phyloP scores from a whole-genome alignment of 2,329 filamentous ascomycete species.

The Trichophyton mentagrophytes region DNA sequence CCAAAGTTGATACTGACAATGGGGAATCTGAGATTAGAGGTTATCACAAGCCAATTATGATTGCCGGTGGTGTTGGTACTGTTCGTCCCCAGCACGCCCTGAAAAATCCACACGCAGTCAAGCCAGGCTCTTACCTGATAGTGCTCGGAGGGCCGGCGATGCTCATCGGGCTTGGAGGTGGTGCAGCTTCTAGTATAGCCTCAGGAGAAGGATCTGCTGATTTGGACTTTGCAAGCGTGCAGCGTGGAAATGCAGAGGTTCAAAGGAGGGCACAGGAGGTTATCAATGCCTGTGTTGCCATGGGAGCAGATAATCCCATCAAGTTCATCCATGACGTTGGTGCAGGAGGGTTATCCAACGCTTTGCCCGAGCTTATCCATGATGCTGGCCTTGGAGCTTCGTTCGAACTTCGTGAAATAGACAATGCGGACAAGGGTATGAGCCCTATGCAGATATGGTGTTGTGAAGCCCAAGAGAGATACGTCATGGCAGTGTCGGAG shows the following conservation, averaged over 20 bases:
- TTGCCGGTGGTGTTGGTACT: slow-evolving; percentile 87
- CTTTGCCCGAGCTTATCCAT: slow-evolving; percentile 77
- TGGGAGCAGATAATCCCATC: slow-evolving; percentile 78
- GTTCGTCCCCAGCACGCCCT: slow-evolving; percentile 83
- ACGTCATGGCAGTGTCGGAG: slow-evolving; percentile 76
- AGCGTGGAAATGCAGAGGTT: slow-evolving; percentile 93
- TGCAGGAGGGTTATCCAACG: slow-evolving; percentile 74
- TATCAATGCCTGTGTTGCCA: slow-evolving; percentile 80
- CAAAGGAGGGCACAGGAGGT: slow-evolving; percentile 94
- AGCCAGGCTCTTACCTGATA: slow-evolving; percentile 76
- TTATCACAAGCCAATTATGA: slow-evolving; percentile 98
- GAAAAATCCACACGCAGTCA: slow-evolving; percentile 67
- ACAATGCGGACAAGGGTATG: slow-evolving; percentile 82
- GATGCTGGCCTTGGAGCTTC: slow-evolving; percentile 82
- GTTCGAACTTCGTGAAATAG: slow-evolving; percentile 89
- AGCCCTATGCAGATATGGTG: slow-evolving; percentile 97
- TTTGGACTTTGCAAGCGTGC: slow-evolving; percentile 92
- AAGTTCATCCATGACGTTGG: slow-evolving; percentile 97
- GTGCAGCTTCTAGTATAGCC: slow-evolving; percentile 81
- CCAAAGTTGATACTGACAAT: slow-evolving; percentile 48
- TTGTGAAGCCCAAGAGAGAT: slow-evolving; percentile 91
- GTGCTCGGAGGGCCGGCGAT: slow-evolving; percentile 93
- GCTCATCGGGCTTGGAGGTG: slow-evolving; percentile 91
- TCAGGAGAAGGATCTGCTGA: slow-evolving; percentile 82
- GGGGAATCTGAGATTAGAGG: slow-evolving; percentile 62